Base-by-base conservation (phyloP, 805 yeast species). In the Nakazawaea laoshanensis region DNA sequence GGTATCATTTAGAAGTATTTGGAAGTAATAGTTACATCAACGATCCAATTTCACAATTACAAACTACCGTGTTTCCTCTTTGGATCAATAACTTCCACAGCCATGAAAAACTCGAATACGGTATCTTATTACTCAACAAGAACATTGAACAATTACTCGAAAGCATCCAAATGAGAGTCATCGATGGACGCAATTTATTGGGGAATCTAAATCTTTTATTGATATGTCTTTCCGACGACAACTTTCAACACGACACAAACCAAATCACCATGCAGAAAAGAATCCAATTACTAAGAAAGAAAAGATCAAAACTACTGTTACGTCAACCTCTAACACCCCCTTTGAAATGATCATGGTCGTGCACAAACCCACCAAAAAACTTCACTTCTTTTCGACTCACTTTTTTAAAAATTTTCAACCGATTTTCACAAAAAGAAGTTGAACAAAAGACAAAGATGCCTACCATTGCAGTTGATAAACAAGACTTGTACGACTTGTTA, bases 381-480 rank as follows among this genome's bases (percentile, higher is more conserved):
- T 24, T 11, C 12, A 24, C 23, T 20, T 7, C 7, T 20, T 8
- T 11, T 20, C 23, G 11, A 24, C 9, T 10, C 9, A 8, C 12
- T 24, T 24, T n/a, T 24, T 13, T 11, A 24, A 24, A 24, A 24
- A 24, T 24, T 24, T 24, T 24, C 26, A 24, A 11, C 26, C 30
- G 26, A 21, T n/a, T n/a, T 17, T 30, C 23, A 8, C 18, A 22
- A 12, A 4, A n/a, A 12, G 10, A 13, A 12, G 15, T 10, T 20
- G 7, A 8, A 20, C 7, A 10, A 20, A 10, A 20, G 22, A 8
- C 7, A 8, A 20, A 7, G 13, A 92, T 92, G 99, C 99, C 99
- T 64, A 92, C 98, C 59, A 70, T 92, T 52, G 72, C 94, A 19
- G 96, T 92, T 43, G 96, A 92, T 58, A 88, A 94, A 56, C 83